Evolutionary conservation across 1,284 basidiomycete genomes (phyloP).

Genomic region (Volvariella volvacea): DNA sequence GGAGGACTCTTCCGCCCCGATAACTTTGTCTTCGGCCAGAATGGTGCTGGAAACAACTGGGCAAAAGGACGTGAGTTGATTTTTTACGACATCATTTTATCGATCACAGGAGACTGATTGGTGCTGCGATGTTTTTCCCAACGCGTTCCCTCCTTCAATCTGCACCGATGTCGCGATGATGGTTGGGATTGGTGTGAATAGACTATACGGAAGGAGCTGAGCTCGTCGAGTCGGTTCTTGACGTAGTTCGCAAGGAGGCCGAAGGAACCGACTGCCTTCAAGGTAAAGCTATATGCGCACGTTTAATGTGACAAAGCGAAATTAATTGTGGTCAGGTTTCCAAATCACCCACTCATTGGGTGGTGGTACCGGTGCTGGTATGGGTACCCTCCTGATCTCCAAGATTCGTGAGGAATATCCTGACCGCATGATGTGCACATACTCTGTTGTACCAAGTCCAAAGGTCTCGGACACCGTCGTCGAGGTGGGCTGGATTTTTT

Average conservation of each 20-base stretch:
- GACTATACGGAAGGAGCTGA: slow-evolving; percentile 96
- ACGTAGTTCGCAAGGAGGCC: slow-evolving; percentile 84
- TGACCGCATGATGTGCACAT: slow-evolving; percentile 97
- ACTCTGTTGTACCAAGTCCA: slow-evolving; percentile 92
- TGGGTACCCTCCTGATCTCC: slow-evolving; percentile 86
- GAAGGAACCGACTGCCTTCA: slow-evolving; percentile 93
- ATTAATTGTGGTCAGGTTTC: slow-evolving; percentile 59
- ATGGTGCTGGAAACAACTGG: slow-evolving; percentile 95
- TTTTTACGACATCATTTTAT: slow-evolving; percentile 8
- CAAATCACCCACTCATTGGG: slow-evolving; percentile 96
- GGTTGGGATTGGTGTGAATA: slow-evolving; percentile 18
- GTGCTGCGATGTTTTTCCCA: slow-evolving; percentile 2
- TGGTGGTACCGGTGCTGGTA: slow-evolving; percentile 93
- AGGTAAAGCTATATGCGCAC: slow-evolving; percentile 40
- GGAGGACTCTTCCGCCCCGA: slow-evolving; percentile 91
- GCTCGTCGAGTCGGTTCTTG: slow-evolving; percentile 89
- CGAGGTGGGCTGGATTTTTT: slow-evolving; percentile 45
- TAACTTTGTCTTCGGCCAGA: slow-evolving; percentile 89
- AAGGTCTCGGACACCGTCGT: slow-evolving; percentile 98
- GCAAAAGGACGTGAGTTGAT: slow-evolving; percentile 80
- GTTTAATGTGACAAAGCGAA: not conserved
- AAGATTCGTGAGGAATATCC: slow-evolving; percentile 94
- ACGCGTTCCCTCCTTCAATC: not conserved
- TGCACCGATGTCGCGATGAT: slow-evolving; percentile 13
- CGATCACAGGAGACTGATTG: slow-evolving; percentile 4